A percentile compares a stretch with the other conserved stretches of the same genome.
Conservation (phyloP, 148 eudicot species). For the Rhododendron henanense region DNA sequence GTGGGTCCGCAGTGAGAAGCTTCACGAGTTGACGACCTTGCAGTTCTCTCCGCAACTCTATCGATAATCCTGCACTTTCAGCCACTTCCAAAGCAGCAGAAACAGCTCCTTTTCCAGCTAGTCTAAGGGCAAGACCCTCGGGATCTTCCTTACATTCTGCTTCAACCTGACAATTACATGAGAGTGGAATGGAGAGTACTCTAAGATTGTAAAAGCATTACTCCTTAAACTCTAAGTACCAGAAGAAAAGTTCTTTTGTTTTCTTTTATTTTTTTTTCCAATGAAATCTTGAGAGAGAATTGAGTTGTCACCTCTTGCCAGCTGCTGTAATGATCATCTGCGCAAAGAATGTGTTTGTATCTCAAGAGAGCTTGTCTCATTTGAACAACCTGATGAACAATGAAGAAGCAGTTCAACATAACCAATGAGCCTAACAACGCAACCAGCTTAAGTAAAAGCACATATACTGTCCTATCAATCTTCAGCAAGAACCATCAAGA, state of each 20-base stretch:
- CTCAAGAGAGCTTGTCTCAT: conserved; percentile 75
- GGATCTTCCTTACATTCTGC: conserved; percentile 90
- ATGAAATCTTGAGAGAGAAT: neutral
- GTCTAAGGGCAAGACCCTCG: conserved; percentile 90
- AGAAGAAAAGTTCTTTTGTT: neutral
- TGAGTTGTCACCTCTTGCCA: conserved; percentile 85
- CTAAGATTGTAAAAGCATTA: neutral
- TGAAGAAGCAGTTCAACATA: neutral
- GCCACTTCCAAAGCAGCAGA: conserved; percentile 98
- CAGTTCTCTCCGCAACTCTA: conserved; percentile 88
- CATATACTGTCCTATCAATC: neutral
- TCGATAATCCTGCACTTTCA: conserved; percentile 90
- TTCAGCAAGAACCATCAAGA: neutral
- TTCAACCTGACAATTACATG: conserved; percentile 58
- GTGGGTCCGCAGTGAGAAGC: conserved; percentile 93
- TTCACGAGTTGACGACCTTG: conserved; percentile 98
- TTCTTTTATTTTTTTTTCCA: neutral
- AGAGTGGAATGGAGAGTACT: conserved; percentile 1
- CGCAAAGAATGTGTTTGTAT: conserved; percentile 83
- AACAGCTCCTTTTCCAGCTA: conserved; percentile 98
- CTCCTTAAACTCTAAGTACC: neutral
- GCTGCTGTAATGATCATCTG: conserved; percentile 77
- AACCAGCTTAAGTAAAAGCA: conserved; percentile 9
- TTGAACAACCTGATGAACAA: conserved; percentile 55
- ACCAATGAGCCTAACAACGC: neutral